phyloP scores from a whole-genome alignment of 2,329 filamentous ascomycete species.

The Aureobasidium sp. region DNA sequence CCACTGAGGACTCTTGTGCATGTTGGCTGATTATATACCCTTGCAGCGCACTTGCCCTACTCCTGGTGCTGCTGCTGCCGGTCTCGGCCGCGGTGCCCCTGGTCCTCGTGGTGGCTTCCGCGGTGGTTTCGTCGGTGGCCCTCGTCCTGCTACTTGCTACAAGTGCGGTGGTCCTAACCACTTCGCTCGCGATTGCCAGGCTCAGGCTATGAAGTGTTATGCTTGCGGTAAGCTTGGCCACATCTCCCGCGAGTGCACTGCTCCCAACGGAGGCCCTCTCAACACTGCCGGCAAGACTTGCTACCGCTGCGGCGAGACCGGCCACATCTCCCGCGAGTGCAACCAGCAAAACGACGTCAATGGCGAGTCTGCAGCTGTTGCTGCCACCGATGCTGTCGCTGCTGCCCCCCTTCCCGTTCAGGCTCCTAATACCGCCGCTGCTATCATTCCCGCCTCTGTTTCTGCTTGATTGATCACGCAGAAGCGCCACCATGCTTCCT shows the following conservation, averaged over 20 bases:
- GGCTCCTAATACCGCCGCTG: constrained; percentile 25
- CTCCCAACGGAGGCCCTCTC: constrained; percentile 88
- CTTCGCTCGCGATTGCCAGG: constrained; percentile 96
- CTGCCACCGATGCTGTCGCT: constrained; percentile 31
- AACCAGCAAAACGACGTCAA: constrained; percentile 54
- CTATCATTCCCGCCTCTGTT: constrained; percentile 36
- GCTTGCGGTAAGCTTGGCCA: constrained; percentile 92
- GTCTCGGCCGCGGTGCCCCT: constrained; percentile 49
- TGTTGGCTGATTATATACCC: neutral
- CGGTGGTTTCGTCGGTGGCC: constrained; percentile 60
- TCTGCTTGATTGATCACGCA: constrained; percentile 30
- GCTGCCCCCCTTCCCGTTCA: constrained; percentile 38
- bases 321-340: constrained; percentile 94
- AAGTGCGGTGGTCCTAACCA: constrained; percentile 84
- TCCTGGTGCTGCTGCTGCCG: constrained; percentile 59
- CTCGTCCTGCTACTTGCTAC: constrained; percentile 58
- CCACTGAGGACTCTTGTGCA: neutral
- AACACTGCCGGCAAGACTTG: constrained; percentile 97
- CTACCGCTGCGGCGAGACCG: constrained; percentile 93
- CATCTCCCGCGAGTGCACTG: constrained; percentile 91
- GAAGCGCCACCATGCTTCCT: neutral
- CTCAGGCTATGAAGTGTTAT: constrained; percentile 97
- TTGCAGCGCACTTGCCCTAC: constrained; percentile 70
- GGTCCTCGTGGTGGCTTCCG: constrained; percentile 42
- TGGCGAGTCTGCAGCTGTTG: constrained; percentile 27